Evolutionary conservation across 495 filamentous ascomycete genomes (phyloP).

Genomic region (Evernia prunastri): DNA sequence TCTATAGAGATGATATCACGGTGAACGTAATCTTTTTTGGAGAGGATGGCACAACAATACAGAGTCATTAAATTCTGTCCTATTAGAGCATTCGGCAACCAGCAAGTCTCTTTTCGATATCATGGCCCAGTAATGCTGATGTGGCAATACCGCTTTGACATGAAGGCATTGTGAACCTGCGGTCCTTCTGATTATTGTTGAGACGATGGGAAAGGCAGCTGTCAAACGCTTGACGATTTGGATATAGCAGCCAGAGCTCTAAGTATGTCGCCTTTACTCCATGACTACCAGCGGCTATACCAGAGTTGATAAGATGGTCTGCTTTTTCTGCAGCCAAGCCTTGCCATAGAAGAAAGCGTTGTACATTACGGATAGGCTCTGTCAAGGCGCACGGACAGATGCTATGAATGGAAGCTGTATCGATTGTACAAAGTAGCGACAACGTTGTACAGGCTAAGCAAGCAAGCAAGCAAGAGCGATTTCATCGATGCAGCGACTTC

Average conservation of each 20-base stretch:
- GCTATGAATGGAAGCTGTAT: not conserved
- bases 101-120: not conserved
- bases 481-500: no score
- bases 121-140: not conserved
- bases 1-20: slow-evolving; percentile 51
- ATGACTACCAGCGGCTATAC: not conserved
- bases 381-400: not conserved
- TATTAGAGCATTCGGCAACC: not conserved
- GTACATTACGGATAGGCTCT: not conserved
- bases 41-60: slow-evolving; percentile 12
- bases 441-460: not conserved
- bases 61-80: not conserved
- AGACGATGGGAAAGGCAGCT: not conserved
- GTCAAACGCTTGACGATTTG: not conserved
- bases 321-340: not conserved
- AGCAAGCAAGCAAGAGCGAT: not conserved
- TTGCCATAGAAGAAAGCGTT: not conserved
- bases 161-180: not conserved
- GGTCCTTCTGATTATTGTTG: not conserved
- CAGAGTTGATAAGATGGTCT: not conserved
- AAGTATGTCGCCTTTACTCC: not conserved
- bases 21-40: slow-evolving; percentile 59
- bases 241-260: not conserved
- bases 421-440: not conserved
- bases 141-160: not conserved